Conservation (phyloP, 352 stramenopile genomes). For the Pythium periplocum region DNA sequence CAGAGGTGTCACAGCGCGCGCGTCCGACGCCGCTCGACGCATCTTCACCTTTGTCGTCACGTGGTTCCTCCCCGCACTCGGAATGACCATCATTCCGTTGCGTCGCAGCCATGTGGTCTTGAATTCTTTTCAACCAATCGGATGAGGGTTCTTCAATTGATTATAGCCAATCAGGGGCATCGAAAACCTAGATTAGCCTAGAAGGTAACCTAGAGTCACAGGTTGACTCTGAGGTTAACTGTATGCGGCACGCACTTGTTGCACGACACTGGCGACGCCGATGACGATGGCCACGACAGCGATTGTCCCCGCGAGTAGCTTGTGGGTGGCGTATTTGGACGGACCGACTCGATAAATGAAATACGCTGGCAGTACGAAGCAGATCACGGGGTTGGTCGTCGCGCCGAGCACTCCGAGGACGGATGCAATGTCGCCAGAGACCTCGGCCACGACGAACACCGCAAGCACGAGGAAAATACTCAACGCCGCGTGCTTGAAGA, state of each 20-base stretch:
- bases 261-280: conserved; percentile 53
- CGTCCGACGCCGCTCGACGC: neutral
- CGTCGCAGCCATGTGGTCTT: too few relatives aligned
- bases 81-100: too few relatives aligned
- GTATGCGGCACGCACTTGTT: conserved; percentile 22
- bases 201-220: too few relatives aligned
- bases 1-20: neutral
- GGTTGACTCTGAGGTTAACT: too few relatives aligned
- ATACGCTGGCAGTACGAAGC: conserved; percentile 82
- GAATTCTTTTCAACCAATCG: too few relatives aligned
- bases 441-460: conserved; percentile 57
- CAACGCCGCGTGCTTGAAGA: conserved; percentile 42
- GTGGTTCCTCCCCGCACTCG: too few relatives aligned
- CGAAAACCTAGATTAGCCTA: too few relatives aligned
- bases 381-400: conserved; percentile 86
- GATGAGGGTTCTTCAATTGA: too few relatives aligned
- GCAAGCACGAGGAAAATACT: conserved; percentile 47
- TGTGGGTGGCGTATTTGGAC: conserved; percentile 29
- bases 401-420: conserved; percentile 79
- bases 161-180: too few relatives aligned
- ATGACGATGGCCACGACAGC: conserved; percentile 38
- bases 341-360: conserved; percentile 58
- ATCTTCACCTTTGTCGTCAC: neutral
- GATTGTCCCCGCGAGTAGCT: conserved; percentile 37
- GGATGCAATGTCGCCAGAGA: conserved; percentile 71